These are phyloP conservation scores for Metschnikowia similis DNA, from an alignment of 805 yeast genomes.

Conservation along the genomic window DNA sequence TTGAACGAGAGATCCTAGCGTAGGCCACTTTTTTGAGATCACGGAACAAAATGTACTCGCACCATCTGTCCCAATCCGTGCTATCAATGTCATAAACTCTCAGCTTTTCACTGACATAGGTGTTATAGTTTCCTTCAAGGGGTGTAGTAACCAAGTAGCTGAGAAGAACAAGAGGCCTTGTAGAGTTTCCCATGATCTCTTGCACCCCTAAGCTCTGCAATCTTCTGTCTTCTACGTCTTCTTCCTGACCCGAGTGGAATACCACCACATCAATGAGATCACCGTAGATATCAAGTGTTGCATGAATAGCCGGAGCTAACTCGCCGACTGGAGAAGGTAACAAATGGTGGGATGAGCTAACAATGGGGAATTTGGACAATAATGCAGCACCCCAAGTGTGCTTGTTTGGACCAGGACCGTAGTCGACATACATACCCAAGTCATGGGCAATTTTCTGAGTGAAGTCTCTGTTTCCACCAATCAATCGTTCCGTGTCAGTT, in stretches of 20 bases:
- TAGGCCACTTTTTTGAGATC: constrained; percentile 84
- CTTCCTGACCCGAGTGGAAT: constrained; percentile 98
- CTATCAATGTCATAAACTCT: constrained; percentile 94
- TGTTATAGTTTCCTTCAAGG: constrained; percentile 82
- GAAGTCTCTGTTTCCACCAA: constrained; percentile 93
- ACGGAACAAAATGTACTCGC: constrained; percentile 90
- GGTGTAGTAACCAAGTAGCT: constrained; percentile 92
- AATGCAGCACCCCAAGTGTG: constrained; percentile 98
- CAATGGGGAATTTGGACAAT: constrained; percentile 88
- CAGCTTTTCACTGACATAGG: constrained; percentile 76
- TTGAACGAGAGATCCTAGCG: constrained; percentile 88
- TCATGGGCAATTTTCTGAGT: constrained; percentile 91
- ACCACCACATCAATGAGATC: constrained; percentile 86
- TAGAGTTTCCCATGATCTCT: constrained; percentile 75
- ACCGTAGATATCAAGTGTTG: constrained; percentile 89
- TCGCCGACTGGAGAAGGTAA: constrained; percentile 97
- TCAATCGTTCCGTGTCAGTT: constrained; percentile 87
- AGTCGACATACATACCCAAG: constrained; percentile 90
- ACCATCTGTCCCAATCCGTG: constrained; percentile 96
- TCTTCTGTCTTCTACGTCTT: constrained; percentile 90
- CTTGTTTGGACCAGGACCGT: constrained; percentile 96
- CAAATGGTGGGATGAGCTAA: constrained; percentile 84
- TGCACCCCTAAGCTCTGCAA: constrained; percentile 75
- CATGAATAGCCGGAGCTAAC: constrained; percentile 96
- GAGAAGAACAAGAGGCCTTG: constrained; percentile 78